Evolutionary conservation across 169 alveolate genomes (phyloP).

Genomic region (Plasmodium billcollinsi): DNA sequence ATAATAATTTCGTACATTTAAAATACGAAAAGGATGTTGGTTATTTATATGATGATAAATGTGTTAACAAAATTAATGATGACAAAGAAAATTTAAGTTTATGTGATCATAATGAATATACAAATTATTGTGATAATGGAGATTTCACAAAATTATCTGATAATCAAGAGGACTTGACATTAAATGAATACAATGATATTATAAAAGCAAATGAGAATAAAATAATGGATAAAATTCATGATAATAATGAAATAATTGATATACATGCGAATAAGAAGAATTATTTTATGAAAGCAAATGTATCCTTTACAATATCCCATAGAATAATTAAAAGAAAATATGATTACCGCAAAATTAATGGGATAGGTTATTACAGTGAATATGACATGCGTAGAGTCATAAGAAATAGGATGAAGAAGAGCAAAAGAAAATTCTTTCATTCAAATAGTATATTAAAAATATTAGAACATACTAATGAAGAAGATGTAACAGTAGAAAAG

Average conservation of each 20-base stretch:
- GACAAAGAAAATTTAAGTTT: neutral
- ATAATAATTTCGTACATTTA: neutral
- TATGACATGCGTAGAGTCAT: conserved; percentile 24
- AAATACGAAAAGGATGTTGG: conserved; percentile 10
- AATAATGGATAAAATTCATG: neutral
- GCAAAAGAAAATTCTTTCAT: conserved; percentile 6
- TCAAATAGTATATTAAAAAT: conserved; percentile 4
- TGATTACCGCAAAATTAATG: conserved; percentile 4
- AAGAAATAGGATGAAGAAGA: neutral
- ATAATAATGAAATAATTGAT: conserved; percentile 10
- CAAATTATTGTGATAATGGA: too few species aligned
- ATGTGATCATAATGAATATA: neutral
- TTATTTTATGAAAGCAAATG: conserved; percentile 17
- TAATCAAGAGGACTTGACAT: too few species aligned
- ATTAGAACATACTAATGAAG: neutral
- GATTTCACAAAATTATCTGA: too few species aligned
- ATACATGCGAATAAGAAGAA: neutral
- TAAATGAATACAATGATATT: too few species aligned
- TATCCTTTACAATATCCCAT: conserved; percentile 12
- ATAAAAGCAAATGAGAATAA: too few species aligned
- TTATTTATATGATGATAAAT: neutral
- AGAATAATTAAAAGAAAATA: conserved; percentile 15
- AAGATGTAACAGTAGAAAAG: neutral
- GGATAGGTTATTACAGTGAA: conserved; percentile 48
- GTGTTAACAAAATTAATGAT: neutral